Evolutionary conservation across 306 rosid genomes (phyloP).

Genomic region (Cucurbita maxima): DNA sequence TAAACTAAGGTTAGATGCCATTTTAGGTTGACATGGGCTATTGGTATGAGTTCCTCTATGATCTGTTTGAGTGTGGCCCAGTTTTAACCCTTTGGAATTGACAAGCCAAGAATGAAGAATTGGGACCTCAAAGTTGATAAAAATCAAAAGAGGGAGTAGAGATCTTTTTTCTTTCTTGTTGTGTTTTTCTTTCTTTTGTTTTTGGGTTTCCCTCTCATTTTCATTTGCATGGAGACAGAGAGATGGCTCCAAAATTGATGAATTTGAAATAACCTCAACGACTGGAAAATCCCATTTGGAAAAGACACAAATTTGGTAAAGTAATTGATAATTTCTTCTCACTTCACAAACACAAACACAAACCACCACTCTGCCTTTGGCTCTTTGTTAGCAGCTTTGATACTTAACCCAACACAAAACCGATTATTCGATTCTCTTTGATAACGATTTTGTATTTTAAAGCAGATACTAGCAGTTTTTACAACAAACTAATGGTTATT

Average conservation of each 20-base stretch:
- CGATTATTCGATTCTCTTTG: background rate
- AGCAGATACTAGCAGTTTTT: background rate
- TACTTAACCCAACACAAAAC: background rate
- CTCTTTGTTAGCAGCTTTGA: background rate
- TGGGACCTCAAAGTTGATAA: background rate
- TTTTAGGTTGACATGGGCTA: background rate
- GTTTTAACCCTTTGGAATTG: background rate
- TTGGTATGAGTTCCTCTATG: background rate
- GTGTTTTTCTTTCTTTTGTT: too few species aligned
- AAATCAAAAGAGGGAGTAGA: background rate
- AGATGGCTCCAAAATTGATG: background rate
- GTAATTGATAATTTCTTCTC: background rate
- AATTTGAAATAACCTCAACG: background rate
- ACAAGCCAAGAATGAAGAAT: background rate
- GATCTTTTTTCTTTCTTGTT: background rate
- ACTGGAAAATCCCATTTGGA: background rate
- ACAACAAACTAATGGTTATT: background rate
- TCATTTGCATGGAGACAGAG: background rate
- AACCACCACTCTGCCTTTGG: background rate
- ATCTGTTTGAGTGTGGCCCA: slow-evolving; percentile 1
- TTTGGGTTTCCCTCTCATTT: background rate
- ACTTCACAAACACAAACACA: background rate
- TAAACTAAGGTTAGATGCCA: background rate
- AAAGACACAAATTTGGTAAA: background rate
- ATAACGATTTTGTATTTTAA: background rate